Conservation (phyloP, 768 basidiomycete species). For the Tulasnella sp. region DNA sequence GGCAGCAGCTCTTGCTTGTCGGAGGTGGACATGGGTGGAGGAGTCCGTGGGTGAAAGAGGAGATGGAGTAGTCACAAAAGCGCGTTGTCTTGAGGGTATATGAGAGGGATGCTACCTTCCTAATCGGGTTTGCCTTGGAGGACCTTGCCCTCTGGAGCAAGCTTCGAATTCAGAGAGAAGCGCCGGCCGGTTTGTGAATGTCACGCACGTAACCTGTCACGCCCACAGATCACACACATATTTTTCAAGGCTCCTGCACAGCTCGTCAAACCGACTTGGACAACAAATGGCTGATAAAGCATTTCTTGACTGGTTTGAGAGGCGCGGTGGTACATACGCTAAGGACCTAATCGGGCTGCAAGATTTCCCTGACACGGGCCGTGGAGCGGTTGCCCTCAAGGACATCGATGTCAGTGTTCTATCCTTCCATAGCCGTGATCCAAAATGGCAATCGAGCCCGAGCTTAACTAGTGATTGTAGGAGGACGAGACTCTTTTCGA, state of each 20-base stretch:
- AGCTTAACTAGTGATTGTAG: slow-evolving; percentile 46
- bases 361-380: slow-evolving; percentile 51
- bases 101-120: background rate
- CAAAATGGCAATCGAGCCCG: too few species aligned
- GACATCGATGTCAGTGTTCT: slow-evolving; percentile 63
- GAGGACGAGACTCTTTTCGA: slow-evolving; percentile 77
- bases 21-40: background rate
- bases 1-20: background rate
- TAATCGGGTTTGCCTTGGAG: slow-evolving; percentile 16
- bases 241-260: background rate
- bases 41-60: background rate
- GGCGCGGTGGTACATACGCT: slow-evolving; percentile 37
- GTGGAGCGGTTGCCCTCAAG: slow-evolving; percentile 72
- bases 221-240: background rate
- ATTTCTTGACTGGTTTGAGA: slow-evolving; percentile 41
- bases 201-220: background rate
- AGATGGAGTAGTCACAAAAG: background rate
- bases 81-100: background rate
- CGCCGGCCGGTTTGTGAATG: background rate
- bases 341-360: slow-evolving; percentile 40
- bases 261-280: background rate
- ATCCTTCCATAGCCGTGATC: slow-evolving; percentile 27
- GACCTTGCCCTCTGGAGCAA: background rate
- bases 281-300: background rate
- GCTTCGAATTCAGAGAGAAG: background rate